Evolutionary conservation across 768 basidiomycete genomes (phyloP).

Genomic region (Boletus bicolor): DNA sequence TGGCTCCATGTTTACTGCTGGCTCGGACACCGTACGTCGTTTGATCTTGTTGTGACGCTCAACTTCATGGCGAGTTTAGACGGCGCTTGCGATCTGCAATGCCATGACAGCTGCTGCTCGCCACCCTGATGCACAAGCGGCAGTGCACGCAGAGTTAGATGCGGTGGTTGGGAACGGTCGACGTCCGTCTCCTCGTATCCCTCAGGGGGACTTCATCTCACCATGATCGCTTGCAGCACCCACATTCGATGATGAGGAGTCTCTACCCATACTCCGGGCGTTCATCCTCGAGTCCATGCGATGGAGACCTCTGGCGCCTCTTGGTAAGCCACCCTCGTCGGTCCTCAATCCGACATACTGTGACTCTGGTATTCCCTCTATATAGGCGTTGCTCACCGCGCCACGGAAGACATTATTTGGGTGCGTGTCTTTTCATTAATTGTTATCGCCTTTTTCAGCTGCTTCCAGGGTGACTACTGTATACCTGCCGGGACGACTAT

Average conservation of each 20-base stretch:
- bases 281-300: slow-evolving; percentile 36
- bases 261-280: slow-evolving; percentile 31
- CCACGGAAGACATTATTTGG: slow-evolving; percentile 20
- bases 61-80: slow-evolving; percentile 20
- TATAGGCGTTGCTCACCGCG: slow-evolving; percentile 10
- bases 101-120: slow-evolving; percentile 46
- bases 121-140: slow-evolving; percentile 46
- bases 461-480: slow-evolving; percentile 10
- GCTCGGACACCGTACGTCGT: slow-evolving; percentile 44
- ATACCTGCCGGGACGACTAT: slow-evolving; percentile 21
- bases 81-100: slow-evolving; percentile 48
- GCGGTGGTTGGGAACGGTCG: slow-evolving; percentile 38
- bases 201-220: neutral
- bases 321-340: slow-evolving; percentile 12
- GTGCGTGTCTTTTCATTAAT: neutral
- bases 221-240: slow-evolving; percentile 28
- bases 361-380: neutral
- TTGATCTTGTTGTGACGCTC: neutral
- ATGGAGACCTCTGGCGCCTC: slow-evolving; percentile 31
- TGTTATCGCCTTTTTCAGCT: neutral
- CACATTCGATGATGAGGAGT: slow-evolving; percentile 30
- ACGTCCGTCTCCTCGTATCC: neutral
- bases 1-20: slow-evolving; percentile 56
- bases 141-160: slow-evolving; percentile 54
- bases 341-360: neutral